Base-by-base conservation (phyloP, 306 rosid genomes). In the Potentilla sterilis region DNA sequence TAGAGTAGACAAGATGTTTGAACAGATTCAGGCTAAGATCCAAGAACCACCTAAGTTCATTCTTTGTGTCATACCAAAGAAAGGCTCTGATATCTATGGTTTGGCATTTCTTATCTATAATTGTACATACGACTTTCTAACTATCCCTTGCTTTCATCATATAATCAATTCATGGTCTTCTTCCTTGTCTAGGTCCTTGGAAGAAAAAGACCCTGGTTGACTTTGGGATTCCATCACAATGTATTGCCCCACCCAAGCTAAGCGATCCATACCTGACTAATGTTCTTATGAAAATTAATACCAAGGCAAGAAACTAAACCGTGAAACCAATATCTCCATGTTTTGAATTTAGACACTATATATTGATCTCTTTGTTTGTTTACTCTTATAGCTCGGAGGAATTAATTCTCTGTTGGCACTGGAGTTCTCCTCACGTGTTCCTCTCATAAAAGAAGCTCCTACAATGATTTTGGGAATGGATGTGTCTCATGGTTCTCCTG, bases 391-490 rank as follows among this genome's bases (percentile, higher is more conserved):
- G 98, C 96, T 95, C 71, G 97, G 98, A 51, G 97, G 97, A 77
- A 88, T 86, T 77, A 95, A 92, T 81, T 95, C 97, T 70, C 75
- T 95, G 85, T 84, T 95, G 86, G 88, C 89, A 75, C 65, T 90
- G 15, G 98, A 95, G 86, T 81, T 84, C 71, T 88, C 88, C 52
- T 85, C 91, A 70, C 13, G 82, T 80, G 80, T 95, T 81, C 97
- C 97, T 37, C 52, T 90, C 40, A 80, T 94, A 43, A 87, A 85
- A 73, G 96, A 90, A 79, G 80, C 83, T 69, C 96, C 98, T 46
- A 95, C 98, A 10, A 69, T 95, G 89, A 95, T 95, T 84, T 81
- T 95, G 87, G 98, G 98, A 58, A 90, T 95, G 93, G 98, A 92
- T 79, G 97, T 92, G 38, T 95, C 97, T n/a, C 98, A 92, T 61